A percentile compares a stretch with the other conserved stretches of the same genome.
Conservation (phyloP, 2,329 filamentous ascomycete genomes). For the Phialophora chinensis region DNA sequence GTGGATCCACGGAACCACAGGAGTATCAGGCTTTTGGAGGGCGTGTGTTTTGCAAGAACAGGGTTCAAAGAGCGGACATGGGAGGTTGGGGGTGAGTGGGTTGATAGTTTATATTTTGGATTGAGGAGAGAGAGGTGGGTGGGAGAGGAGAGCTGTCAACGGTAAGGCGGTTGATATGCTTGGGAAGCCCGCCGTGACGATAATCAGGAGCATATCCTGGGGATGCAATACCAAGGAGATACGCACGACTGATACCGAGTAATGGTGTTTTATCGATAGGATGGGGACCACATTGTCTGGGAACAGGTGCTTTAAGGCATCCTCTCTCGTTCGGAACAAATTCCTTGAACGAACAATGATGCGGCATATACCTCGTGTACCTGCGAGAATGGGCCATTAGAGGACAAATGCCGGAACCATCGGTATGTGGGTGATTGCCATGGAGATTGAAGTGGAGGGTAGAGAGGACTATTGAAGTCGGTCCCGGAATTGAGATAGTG, state of each 20-base stretch:
- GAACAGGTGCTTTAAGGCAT: not conserved
- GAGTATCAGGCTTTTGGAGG: constrained; percentile 27
- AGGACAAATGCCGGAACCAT: not conserved
- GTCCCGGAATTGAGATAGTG: not conserved
- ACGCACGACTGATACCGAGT: not conserved
- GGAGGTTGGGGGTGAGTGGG: constrained; percentile 30
- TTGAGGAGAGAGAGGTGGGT: constrained; percentile 27
- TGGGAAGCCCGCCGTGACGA: not conserved
- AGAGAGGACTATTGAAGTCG: not conserved
- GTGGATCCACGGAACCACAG: constrained; percentile 31
- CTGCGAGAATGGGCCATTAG: not conserved
- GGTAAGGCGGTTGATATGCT: not conserved
- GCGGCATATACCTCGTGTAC: not conserved
- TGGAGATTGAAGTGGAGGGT: not conserved
- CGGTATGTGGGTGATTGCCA: not conserved
- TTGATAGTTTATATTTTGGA: constrained; percentile 32
- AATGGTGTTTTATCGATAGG: not conserved
- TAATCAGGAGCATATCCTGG: not conserved
- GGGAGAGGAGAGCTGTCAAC: not conserved
- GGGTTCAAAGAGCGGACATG: constrained; percentile 28
- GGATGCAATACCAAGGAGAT: not conserved
- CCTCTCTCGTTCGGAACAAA: not conserved
- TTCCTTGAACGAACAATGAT: not conserved
- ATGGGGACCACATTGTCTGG: not conserved
- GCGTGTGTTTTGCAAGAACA: constrained; percentile 28